A percentile compares a stretch with the other conserved stretches of the same genome.
These are phyloP conservation scores for Calvatia gigantea DNA, from an alignment of 768 basidiomycete genomes.

Conservation along the genomic window DNA sequence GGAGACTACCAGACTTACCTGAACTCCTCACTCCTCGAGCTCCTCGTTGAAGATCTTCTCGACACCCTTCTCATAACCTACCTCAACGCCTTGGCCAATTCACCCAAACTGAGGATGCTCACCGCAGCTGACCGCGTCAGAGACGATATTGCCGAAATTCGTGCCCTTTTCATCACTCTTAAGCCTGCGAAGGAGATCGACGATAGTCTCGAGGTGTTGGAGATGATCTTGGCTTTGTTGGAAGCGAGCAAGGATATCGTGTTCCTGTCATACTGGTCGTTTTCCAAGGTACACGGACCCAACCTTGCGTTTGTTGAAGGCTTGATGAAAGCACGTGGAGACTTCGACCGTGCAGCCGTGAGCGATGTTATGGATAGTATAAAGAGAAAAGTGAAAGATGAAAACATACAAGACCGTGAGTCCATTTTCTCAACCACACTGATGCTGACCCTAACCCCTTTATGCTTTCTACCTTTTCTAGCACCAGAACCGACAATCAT, in stretches of 20 bases:
- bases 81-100: constrained; percentile 80
- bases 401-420: constrained; percentile 78
- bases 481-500: constrained; percentile 85
- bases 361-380: constrained; percentile 93
- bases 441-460: constrained; percentile 11
- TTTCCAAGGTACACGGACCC: constrained; percentile 92
- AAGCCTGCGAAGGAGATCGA: constrained; percentile 82
- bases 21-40: constrained; percentile 86
- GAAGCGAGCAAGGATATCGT: constrained; percentile 86
- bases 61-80: constrained; percentile 89
- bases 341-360: constrained; percentile 84
- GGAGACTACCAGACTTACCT: constrained; percentile 90
- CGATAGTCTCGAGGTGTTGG: constrained; percentile 78
- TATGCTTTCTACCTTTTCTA: constrained; percentile 23
- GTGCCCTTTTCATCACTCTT: constrained; percentile 75
- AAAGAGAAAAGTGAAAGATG: constrained; percentile 90
- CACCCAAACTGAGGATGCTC: constrained; percentile 85
- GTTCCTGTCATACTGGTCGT: constrained; percentile 91
- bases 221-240: constrained; percentile 76
- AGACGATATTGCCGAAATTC: constrained; percentile 73
- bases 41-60: constrained; percentile 89
- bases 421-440: constrained; percentile 14
- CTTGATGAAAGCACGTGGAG: constrained; percentile 84
- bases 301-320: constrained; percentile 90
- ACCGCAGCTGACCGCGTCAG: constrained; percentile 80